Conservation (phyloP, 257 asterid genomes). For the Ehretia macrophylla region DNA sequence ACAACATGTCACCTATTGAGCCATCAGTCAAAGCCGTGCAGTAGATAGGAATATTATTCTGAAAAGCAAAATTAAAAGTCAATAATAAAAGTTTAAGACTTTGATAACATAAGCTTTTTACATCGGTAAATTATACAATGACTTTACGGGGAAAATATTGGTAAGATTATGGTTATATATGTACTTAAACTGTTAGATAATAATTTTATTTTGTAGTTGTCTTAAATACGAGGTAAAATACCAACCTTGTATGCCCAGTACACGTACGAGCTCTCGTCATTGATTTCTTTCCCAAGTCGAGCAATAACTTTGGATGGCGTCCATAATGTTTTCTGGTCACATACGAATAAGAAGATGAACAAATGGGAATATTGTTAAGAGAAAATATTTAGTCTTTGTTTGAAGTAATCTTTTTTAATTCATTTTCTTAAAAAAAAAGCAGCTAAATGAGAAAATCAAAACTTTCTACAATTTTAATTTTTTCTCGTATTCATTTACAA, state of each 20-base stretch:
- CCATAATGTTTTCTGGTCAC: constrained; percentile 64
- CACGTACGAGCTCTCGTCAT: constrained; percentile 72
- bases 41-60: constrained; percentile 82
- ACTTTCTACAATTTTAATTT: too few species aligned
- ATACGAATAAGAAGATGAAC: constrained; percentile 10
- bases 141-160: too few species aligned
- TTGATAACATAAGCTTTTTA: background rate
- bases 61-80: constrained; percentile 20
- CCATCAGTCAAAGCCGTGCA: constrained; percentile 96
- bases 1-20: constrained; percentile 90
- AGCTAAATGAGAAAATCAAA: too few species aligned
- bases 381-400: background rate
- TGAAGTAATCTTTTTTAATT: background rate
- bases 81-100: background rate
- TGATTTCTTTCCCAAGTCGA: constrained; percentile 79
- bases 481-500: too few species aligned
- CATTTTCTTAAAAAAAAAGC: background rate
- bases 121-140: too few species aligned
- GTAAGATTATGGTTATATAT: too few species aligned
- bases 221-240: too few species aligned
- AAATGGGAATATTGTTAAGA: background rate
- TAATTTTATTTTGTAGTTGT: too few species aligned
- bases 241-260: constrained; percentile 91
- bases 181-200: too few species aligned
- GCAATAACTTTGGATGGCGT: constrained; percentile 96